Conservation (phyloP, 257 asterid species). For the Leptodermis oblonga region DNA sequence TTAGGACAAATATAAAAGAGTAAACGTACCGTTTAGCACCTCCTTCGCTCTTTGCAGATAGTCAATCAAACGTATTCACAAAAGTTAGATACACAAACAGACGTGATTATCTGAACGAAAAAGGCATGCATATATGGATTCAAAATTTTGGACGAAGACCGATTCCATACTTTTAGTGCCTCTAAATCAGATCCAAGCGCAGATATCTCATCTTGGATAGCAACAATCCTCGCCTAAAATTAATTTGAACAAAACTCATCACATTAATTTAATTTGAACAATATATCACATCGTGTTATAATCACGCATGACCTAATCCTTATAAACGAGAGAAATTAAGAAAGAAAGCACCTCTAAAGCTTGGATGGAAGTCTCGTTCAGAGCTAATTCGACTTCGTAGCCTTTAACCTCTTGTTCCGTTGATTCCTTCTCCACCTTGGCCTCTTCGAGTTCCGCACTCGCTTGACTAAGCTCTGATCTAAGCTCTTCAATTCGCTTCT, state of each 20-base stretch:
- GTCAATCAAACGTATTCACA: constrained; percentile 19
- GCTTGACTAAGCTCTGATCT: constrained; percentile 44
- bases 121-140: background rate
- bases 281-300: background rate
- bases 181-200: constrained; percentile 41
- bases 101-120: background rate
- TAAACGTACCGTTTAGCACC: constrained; percentile 39
- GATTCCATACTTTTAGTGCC: constrained; percentile 45
- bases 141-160: background rate
- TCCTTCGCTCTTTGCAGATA: constrained; percentile 51
- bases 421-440: constrained; percentile 55
- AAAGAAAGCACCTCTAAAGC: constrained; percentile 47
- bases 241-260: constrained; percentile 8
- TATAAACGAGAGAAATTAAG: background rate
- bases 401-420: constrained; percentile 68
- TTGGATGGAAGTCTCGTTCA: constrained; percentile 57
- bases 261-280: background rate
- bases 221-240: constrained; percentile 54
- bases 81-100: background rate
- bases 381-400: constrained; percentile 61
- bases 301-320: background rate
- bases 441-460: constrained; percentile 49
- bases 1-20: background rate
- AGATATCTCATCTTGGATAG: constrained; percentile 49
- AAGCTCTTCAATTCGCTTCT: constrained; percentile 59